Base-by-base conservation (phyloP, 2,329 filamentous ascomycete genomes). In the Dendrostoma leiphaemia region DNA sequence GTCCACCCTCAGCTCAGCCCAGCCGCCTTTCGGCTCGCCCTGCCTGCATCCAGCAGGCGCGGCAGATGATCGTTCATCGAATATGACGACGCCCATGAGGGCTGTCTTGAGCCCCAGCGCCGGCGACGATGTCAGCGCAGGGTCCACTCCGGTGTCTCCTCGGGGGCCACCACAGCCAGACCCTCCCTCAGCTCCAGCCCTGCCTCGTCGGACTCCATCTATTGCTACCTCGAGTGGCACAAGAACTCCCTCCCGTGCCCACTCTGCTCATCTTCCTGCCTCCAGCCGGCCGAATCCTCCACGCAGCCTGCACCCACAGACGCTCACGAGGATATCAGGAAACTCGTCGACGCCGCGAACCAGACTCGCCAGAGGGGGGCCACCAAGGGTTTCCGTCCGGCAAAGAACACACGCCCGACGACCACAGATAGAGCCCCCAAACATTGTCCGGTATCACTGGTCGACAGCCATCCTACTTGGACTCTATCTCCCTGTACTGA, bases 11-110 rank as follows among this genome's bases (percentile, higher is more conserved):
- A 43, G 10, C 26, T 10, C 37, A 40, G 37, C 26, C 28, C 48
- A 50, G 48, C 37, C 34, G 48, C 37, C n/a, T 28, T 19, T 34
- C 29, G 38, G 28, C 29, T 34, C 17, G 21, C 28, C 48, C 48
- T 34, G 38, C 26, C 48, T 51, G 38, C 28, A 24, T 13, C 21
- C 6, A 51, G 29, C 38, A 44, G 38, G 26, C 48, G 32, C 44
- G 38, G 38, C 29, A 51, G 15, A 44, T 44, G 38, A 35, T 24
- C 4, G 48, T 35, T 35, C 38, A 15, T 44, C 40, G 19, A 51
- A 34, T 10, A 51, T 51, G 48, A 51, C 48, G 37, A 51, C 38
- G 31, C 48, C 48, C 45, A 26, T 35, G 19, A 48, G 45, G 45
- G 45, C 32, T 32, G 32, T 28, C 45, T 48, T 35, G 32, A 35